Evolutionary conservation across 2,329 filamentous ascomycete genomes (phyloP).

Genomic region (Bipolaris oryzae): DNA sequence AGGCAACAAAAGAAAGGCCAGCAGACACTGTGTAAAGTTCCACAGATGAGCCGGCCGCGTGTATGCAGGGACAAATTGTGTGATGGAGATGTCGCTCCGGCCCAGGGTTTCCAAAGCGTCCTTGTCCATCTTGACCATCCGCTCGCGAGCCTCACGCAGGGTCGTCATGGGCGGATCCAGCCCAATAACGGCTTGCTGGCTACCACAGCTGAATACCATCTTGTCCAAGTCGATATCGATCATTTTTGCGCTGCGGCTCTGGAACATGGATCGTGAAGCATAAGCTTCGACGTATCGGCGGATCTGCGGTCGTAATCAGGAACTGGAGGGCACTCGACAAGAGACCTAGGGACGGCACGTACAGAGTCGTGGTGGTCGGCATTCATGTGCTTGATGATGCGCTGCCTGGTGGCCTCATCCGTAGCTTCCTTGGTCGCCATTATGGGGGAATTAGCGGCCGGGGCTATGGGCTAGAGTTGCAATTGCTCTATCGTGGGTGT

Average conservation of each 20-base stretch:
- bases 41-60: constrained; percentile 56
- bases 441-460: neutral
- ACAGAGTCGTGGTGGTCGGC: constrained; percentile 74
- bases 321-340: neutral
- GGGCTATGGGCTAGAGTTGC: neutral
- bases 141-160: constrained; percentile 69
- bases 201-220: constrained; percentile 65
- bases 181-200: constrained; percentile 60
- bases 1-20: constrained; percentile 40
- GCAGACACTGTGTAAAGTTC: constrained; percentile 57
- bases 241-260: constrained; percentile 65
- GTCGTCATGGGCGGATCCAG: constrained; percentile 73
- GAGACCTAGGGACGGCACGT: constrained; percentile 11
- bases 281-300: constrained; percentile 79
- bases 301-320: constrained; percentile 52
- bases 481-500: neutral
- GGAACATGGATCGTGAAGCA: constrained; percentile 61
- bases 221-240: constrained; percentile 67
- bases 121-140: constrained; percentile 75
- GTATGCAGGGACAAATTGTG: constrained; percentile 58
- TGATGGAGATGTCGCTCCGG: constrained; percentile 62
- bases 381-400: constrained; percentile 87
- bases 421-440: constrained; percentile 45
- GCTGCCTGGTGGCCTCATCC: constrained; percentile 60
- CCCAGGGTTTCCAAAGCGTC: constrained; percentile 65